Conservation (phyloP, 2,329 filamentous ascomycete species). For the Chrysoporthe austroafricana region DNA sequence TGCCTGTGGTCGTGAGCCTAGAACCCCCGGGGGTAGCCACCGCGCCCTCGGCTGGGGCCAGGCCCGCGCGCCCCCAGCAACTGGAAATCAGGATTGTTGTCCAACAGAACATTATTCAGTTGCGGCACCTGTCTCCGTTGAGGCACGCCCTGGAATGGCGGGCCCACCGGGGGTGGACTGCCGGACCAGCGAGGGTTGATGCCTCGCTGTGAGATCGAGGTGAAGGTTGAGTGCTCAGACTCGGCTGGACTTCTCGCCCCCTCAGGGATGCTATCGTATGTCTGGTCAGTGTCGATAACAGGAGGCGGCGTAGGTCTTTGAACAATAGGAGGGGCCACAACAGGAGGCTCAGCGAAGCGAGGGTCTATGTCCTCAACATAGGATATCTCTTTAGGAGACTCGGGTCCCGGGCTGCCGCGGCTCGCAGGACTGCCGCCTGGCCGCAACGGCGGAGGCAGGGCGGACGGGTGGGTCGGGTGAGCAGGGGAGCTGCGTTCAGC, state of each 20-base stretch:
- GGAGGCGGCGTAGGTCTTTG: constrained; percentile 37
- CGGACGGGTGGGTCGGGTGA: constrained; percentile 50
- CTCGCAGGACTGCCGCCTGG: constrained; percentile 42
- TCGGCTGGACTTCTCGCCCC: constrained; percentile 72
- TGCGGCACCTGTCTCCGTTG: constrained; percentile 50
- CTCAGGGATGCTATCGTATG: constrained; percentile 41
- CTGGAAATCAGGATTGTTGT: constrained; percentile 84
- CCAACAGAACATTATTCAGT: constrained; percentile 73
- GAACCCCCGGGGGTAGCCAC: constrained; percentile 14
- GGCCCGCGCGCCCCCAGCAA: constrained; percentile 54
- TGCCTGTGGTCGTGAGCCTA: background rate
- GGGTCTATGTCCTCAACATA: constrained; percentile 82
- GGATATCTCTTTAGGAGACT: constrained; percentile 32
- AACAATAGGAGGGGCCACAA: constrained; percentile 34
- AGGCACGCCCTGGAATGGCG: constrained; percentile 41
- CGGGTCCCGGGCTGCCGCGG: constrained; percentile 40
- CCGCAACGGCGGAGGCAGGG: constrained; percentile 32
- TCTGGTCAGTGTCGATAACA: constrained; percentile 35
- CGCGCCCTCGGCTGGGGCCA: constrained; percentile 24
- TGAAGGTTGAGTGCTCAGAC: constrained; percentile 84
- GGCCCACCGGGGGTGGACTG: constrained; percentile 52
- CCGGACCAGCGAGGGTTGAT: constrained; percentile 82
- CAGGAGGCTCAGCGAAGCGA: constrained; percentile 67
- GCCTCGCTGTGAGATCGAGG: constrained; percentile 84
- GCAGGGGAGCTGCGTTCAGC: constrained; percentile 49